phyloP scores from a whole-genome alignment of 208 protist species.

The Naegleria gruberi region DNA sequence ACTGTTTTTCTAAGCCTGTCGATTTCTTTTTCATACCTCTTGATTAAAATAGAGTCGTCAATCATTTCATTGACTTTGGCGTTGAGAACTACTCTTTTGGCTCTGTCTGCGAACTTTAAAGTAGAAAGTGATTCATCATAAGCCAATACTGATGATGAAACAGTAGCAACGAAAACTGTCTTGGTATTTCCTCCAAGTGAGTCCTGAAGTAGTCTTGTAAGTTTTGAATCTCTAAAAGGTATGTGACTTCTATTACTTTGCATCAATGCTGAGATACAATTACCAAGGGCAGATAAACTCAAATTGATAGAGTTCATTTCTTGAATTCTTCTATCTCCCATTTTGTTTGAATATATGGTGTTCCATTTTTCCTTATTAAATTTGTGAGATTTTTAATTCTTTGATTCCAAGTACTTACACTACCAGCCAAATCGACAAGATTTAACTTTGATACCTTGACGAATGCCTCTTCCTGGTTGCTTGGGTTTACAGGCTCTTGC shows the following conservation, averaged over 20 bases:
- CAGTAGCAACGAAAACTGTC: slow-evolving; percentile 58
- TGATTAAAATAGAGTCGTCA: background rate
- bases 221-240: slow-evolving; percentile 68
- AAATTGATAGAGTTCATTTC: slow-evolving; percentile 39
- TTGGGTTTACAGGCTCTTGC: slow-evolving; percentile 12
- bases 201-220: slow-evolving; percentile 52
- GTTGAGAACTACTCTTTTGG: slow-evolving; percentile 43
- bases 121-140: slow-evolving; percentile 53
- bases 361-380: slow-evolving; percentile 9
- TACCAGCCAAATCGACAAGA: slow-evolving; percentile 28
- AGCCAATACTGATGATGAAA: slow-evolving; percentile 45
- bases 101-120: slow-evolving; percentile 62
- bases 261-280: slow-evolving; percentile 43
- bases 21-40: slow-evolving; percentile 17
- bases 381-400: slow-evolving; percentile 45
- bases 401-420: slow-evolving; percentile 28
- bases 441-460: slow-evolving; percentile 64
- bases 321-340: background rate
- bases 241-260: slow-evolving; percentile 59
- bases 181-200: slow-evolving; percentile 55
- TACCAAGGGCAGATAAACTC: slow-evolving; percentile 31
- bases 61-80: slow-evolving; percentile 36
- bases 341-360: background rate
- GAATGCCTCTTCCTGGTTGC: background rate
- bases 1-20: background rate